Conservation (phyloP, 2,329 filamentous ascomycete genomes). For the Cladosporium phlei region DNA sequence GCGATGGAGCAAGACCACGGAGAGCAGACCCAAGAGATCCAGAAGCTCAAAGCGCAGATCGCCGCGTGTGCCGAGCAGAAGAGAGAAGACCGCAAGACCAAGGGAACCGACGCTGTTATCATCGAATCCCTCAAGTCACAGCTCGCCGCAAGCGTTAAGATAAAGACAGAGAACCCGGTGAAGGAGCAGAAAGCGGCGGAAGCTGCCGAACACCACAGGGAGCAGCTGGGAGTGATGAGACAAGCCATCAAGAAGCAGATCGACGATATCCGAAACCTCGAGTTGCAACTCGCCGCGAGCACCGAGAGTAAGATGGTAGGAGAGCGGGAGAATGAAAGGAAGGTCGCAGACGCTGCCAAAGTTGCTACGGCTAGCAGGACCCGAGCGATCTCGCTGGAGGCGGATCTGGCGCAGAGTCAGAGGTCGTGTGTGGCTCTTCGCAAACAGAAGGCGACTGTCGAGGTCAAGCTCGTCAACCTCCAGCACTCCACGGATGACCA, state of each 20-base stretch:
- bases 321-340: neutral
- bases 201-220: too few relatives aligned
- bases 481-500: neutral
- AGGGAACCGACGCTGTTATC: neutral
- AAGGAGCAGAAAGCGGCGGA: neutral
- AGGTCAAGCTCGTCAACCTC: too few relatives aligned
- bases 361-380: too few relatives aligned
- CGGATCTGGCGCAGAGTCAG: too few relatives aligned
- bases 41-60: neutral
- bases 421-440: too few relatives aligned
- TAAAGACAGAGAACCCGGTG: too few relatives aligned
- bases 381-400: too few relatives aligned
- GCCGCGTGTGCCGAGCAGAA: neutral
- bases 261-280: neutral
- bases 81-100: neutral
- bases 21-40: neutral
- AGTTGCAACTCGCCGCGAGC: neutral
- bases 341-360: neutral
- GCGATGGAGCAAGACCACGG: constrained; percentile 2
- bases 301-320: neutral
- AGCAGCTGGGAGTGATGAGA: too few relatives aligned
- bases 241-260: too few relatives aligned
- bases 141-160: neutral
- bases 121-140: neutral
- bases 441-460: too few relatives aligned